These are phyloP conservation scores for Solanum habrochaites DNA, from an alignment of 257 asterid genomes.

Conservation along the genomic window DNA sequence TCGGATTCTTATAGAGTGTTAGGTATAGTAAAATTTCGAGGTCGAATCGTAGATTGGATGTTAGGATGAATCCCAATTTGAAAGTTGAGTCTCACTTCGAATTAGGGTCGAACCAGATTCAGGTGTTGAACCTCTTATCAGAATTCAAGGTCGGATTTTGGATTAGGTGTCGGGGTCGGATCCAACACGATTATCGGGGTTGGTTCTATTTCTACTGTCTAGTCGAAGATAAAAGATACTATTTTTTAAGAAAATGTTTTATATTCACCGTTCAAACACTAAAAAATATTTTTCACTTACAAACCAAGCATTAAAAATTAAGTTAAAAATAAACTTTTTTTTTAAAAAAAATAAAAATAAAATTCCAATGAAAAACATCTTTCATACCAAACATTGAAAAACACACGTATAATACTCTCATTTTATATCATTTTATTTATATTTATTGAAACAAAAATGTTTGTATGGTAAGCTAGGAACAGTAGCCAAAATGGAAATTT, in stretches of 20 bases:
- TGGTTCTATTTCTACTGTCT: background rate
- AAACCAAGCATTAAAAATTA: background rate
- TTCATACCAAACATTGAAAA: background rate
- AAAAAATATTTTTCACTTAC: no score
- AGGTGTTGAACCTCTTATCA: no score
- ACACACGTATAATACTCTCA: background rate
- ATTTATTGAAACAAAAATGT: background rate
- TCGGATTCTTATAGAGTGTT: background rate
- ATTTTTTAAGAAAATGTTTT: no score
- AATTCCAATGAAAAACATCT: no score
- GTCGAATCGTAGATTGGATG: background rate
- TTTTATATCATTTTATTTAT: no score
- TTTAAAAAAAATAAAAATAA: no score
- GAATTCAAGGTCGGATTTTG: no score
- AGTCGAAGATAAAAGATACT: no score
- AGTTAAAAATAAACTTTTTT: no score
- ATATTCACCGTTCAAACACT: no score
- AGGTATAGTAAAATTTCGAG: background rate
- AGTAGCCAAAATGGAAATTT: background rate
- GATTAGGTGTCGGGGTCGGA: background rate
- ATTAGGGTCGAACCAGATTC: background rate
- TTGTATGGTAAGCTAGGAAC: background rate
- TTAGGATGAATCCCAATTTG: background rate
- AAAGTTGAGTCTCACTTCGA: background rate
- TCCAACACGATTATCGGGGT: background rate